These are phyloP conservation scores for Crucibulum cyathiforme DNA, from an alignment of 1,284 basidiomycete genomes.

Conservation along the genomic window DNA sequence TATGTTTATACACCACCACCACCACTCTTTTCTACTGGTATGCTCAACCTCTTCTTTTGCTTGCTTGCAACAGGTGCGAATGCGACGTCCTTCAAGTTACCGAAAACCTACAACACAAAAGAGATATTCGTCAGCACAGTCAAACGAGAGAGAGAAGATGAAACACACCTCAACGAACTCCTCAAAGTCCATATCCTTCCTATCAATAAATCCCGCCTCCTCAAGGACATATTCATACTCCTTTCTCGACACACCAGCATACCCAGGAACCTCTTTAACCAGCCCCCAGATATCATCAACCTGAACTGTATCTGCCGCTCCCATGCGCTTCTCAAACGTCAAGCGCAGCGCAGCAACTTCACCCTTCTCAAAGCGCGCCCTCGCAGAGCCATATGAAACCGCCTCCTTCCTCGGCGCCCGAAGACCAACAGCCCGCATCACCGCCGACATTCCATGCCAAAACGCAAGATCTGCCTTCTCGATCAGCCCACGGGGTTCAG, in stretches of 20 bases:
- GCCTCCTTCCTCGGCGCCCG: background rate
- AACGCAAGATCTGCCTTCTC: conserved; percentile 42
- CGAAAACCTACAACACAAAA: too few species aligned
- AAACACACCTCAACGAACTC: too few species aligned
- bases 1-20: too few species aligned
- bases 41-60: too few species aligned
- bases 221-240: conserved; percentile 76
- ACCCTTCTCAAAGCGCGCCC: conserved; percentile 74
- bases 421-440: conserved; percentile 7
- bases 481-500: conserved; percentile 37
- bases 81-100: too few species aligned
- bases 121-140: too few species aligned
- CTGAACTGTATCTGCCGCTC: conserved; percentile 37
- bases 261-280: conserved; percentile 55
- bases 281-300: conserved; percentile 48
- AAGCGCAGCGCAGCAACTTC: conserved; percentile 69
- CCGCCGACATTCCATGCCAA: conserved; percentile 27
- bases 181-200: too few species aligned
- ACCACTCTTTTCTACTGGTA: too few species aligned
- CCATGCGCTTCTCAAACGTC: conserved; percentile 54
- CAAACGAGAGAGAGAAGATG: too few species aligned
- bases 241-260: conserved; percentile 57
- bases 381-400: conserved; percentile 23
- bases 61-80: too few species aligned
- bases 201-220: conserved; percentile 81